Percentiles rank a stretch among this genome's conserved stretches.
Conservation (phyloP, 2,329 filamentous ascomycete species). For the Neofusicoccum laricinum region DNA sequence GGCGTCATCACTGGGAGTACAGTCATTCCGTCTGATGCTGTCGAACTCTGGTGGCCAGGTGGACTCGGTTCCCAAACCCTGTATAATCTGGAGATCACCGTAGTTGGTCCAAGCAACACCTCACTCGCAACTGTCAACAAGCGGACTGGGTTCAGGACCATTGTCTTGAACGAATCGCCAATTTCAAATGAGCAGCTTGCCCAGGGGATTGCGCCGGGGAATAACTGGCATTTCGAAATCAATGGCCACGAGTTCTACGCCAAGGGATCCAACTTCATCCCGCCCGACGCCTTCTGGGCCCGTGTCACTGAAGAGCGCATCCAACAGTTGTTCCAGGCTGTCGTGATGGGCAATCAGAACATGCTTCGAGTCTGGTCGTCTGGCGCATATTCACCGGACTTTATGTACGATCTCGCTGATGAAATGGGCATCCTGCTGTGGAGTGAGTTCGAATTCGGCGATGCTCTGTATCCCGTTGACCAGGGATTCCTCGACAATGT, state of each 20-base stretch:
- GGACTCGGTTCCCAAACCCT: slow-evolving; percentile 57
- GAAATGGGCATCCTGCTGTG: slow-evolving; percentile 60
- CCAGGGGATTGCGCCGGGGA: slow-evolving; percentile 55
- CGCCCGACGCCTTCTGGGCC: slow-evolving; percentile 62
- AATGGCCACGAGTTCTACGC: slow-evolving; percentile 64
- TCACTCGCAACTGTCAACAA: slow-evolving; percentile 49
- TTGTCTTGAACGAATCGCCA: slow-evolving; percentile 56
- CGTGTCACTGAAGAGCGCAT: slow-evolving; percentile 55
- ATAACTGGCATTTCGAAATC: slow-evolving; percentile 64
- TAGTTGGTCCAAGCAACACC: slow-evolving; percentile 38
- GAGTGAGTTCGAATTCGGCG: slow-evolving; percentile 63
- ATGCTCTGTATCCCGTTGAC: slow-evolving; percentile 58
- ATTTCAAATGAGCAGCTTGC: slow-evolving; percentile 54
- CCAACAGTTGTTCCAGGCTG: slow-evolving; percentile 52
- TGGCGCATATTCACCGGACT: slow-evolving; percentile 59
- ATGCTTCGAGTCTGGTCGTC: slow-evolving; percentile 64
- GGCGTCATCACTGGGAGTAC: slow-evolving; percentile 49
- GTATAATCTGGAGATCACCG: slow-evolving; percentile 53
- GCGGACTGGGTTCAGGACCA: slow-evolving; percentile 60
- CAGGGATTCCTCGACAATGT: slow-evolving; percentile 55
- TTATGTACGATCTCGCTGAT: slow-evolving; percentile 62
- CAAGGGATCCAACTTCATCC: slow-evolving; percentile 63
- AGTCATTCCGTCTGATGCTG: slow-evolving; percentile 41
- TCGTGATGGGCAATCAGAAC: slow-evolving; percentile 59
- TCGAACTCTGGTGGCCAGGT: slow-evolving; percentile 61